Percentiles rank a stretch among this genome's conserved stretches.
These are phyloP conservation scores for Cryptococcus wingfieldii DNA, from an alignment of 1,284 basidiomycete genomes.

Conservation along the genomic window DNA sequence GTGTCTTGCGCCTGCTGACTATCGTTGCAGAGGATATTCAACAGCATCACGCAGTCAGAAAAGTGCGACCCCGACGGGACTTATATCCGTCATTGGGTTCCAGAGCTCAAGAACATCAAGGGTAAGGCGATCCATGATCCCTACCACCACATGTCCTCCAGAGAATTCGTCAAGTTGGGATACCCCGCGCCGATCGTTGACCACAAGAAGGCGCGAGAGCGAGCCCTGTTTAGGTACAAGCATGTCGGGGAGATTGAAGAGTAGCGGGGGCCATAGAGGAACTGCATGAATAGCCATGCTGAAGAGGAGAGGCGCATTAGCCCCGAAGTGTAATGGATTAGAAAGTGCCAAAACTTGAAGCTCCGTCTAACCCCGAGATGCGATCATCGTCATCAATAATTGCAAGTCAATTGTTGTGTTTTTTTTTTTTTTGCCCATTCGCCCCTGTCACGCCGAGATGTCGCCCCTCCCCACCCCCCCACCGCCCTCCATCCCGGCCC, in stretches of 20 bases:
- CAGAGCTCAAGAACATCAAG: slow-evolving; percentile 70
- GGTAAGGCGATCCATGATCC: slow-evolving; percentile 57
- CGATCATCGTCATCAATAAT: background rate
- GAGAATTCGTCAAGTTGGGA: slow-evolving; percentile 63
- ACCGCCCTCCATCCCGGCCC: slow-evolving; percentile 9
- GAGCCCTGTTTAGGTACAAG: slow-evolving; percentile 77
- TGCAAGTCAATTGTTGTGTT: too few relatives aligned
- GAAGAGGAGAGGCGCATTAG: too few relatives aligned
- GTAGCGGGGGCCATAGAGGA: too few relatives aligned
- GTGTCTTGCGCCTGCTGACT: slow-evolving; percentile 64
- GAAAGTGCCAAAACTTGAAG: background rate
- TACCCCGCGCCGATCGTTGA: slow-evolving; percentile 78
- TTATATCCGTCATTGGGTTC: slow-evolving; percentile 81
- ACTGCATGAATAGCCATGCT: too few relatives aligned
- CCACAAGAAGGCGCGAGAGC: slow-evolving; percentile 66
- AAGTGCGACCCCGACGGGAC: slow-evolving; percentile 77
- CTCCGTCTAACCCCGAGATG: background rate
- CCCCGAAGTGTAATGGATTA: background rate
- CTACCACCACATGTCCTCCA: slow-evolving; percentile 63
- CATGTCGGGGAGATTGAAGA: slow-evolving; percentile 56
- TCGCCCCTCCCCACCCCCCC: slow-evolving; percentile 10
- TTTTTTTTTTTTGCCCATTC: background rate
- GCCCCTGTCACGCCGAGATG: slow-evolving; percentile 3
- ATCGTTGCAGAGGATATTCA: slow-evolving; percentile 49
- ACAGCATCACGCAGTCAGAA: slow-evolving; percentile 50